Base-by-base conservation (phyloP, 345 rosid species). In the Raphanus sativus region DNA sequence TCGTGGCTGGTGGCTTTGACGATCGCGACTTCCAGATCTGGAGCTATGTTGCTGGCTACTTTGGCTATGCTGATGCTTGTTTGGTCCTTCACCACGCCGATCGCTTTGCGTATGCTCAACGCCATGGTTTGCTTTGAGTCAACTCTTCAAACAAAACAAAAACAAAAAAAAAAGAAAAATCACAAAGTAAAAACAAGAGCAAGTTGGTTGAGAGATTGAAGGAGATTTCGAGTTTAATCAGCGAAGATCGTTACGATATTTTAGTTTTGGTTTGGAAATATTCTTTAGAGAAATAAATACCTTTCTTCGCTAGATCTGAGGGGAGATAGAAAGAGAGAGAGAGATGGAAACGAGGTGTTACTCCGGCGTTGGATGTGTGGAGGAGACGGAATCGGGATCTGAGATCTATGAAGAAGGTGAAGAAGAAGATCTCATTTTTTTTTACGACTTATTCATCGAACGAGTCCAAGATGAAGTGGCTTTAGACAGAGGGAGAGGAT, bases 1-100 rank as follows among this genome's bases (percentile, higher is more conserved):
- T 94, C 98, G 85, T 94, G 98, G 72, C 98, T 88, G 0, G 97
- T 94, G 13, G 98, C 98, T 70, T 92, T 94, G 29, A 94, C 98
- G 11, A 94, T 86, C 45, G 98, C 95, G 1, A 94, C 98, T 21
- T 94, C 98, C 8, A 94, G 91, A 82, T 94, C 98, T 67, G 98
- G 91, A 58, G 96, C 91, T 77, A 89, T 55, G 83, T 89, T 89
- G 86, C 91, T 91, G 0, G 91, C 91, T 8, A 91, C 93, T 26
- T 89, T 91, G 0, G 93, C 96, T 69, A 91, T 69, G 24, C 97
- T 83, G 16, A 91, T 91, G 81, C 91, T 91, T 0, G 94, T 91
- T 73, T 89, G 94, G 73, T 91, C 97, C 69, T 91, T 91, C 6
- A 91, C 91, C 12, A 92, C 89, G 36, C 97, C 97, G 73, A 91